phyloP scores from a whole-genome alignment of 768 basidiomycete genomes.

The Calocybe gangraenosa region DNA sequence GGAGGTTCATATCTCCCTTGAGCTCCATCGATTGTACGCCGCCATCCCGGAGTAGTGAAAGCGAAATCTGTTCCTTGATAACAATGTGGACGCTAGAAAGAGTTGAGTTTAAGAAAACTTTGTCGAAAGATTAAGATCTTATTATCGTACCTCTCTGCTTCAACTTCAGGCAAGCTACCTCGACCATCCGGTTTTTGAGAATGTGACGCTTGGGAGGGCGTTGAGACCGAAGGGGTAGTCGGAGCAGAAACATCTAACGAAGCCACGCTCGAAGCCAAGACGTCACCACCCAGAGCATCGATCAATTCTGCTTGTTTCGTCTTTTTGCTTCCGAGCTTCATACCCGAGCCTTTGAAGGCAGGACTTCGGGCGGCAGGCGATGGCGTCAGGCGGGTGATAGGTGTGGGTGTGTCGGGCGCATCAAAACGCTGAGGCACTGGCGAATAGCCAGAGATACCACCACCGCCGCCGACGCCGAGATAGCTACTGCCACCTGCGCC shows the following conservation, averaged over 20 bases:
- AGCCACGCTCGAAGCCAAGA: slow-evolving; percentile 42
- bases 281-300: slow-evolving; percentile 83
- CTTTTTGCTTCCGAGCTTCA: slow-evolving; percentile 96
- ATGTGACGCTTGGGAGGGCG: slow-evolving; percentile 33
- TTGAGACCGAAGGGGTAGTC: slow-evolving; percentile 38
- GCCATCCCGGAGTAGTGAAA: slow-evolving; percentile 84
- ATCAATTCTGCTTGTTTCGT: slow-evolving; percentile 84
- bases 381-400: slow-evolving; percentile 34
- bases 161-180: slow-evolving; percentile 71
- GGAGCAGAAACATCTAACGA: slow-evolving; percentile 41
- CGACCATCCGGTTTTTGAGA: slow-evolving; percentile 43
- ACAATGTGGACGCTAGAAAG: slow-evolving; percentile 83
- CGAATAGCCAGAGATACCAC: slow-evolving; percentile 67
- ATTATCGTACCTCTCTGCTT: slow-evolving; percentile 61
- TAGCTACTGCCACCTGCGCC: slow-evolving; percentile 48
- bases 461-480: slow-evolving; percentile 43
- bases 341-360: slow-evolving; percentile 90
- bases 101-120: background rate
- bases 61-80: slow-evolving; percentile 79
- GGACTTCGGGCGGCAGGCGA: slow-evolving; percentile 56
- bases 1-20: slow-evolving; percentile 92
- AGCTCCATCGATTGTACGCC: slow-evolving; percentile 88
- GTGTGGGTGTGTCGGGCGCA: slow-evolving; percentile 44
- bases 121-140: background rate
- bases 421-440: slow-evolving; percentile 68